These are phyloP conservation scores for Cicer bijugum DNA, from an alignment of 306 rosid species.

Conservation along the genomic window DNA sequence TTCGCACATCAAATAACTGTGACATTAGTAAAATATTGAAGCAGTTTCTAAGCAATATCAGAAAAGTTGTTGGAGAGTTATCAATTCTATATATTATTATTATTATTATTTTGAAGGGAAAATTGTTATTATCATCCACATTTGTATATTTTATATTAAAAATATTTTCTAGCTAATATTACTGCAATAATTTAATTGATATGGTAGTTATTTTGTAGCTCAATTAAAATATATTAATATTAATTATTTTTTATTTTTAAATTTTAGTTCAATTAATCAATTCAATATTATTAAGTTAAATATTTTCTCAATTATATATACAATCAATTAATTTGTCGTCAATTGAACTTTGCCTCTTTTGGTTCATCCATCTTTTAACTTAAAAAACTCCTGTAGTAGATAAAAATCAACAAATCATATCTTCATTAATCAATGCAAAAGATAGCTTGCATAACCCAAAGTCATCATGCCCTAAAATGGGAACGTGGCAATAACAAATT, in stretches of 20 bases:
- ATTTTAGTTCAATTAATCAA: no score
- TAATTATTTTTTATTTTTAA: no score
- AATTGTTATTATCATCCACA: neutral
- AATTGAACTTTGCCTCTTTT: slow-evolving; percentile 36
- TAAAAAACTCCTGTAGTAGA: slow-evolving; percentile 32
- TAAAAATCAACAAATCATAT: slow-evolving; percentile 39
- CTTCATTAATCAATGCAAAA: slow-evolving; percentile 28
- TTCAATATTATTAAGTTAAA: no score
- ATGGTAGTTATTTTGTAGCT: neutral
- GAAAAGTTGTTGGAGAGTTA: slow-evolving; percentile 47
- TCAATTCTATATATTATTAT: neutral
- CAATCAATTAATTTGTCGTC: slow-evolving; percentile 1
- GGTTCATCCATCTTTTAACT: slow-evolving; percentile 39
- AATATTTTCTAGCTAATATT: neutral
- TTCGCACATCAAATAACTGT: slow-evolving; percentile 44
- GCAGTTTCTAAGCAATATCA: slow-evolving; percentile 50
- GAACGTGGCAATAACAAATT: slow-evolving; percentile 17
- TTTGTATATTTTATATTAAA: slow-evolving; percentile 16
- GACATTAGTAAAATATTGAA: slow-evolving; percentile 46
- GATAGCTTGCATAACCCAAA: slow-evolving; percentile 42
- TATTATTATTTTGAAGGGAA: neutral
- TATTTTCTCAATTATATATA: neutral
- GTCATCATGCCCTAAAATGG: slow-evolving; percentile 44
- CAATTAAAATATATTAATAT: neutral
- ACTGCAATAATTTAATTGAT: neutral